phyloP scores from a whole-genome alignment of 495 filamentous ascomycete genomes.

The Talaromyces nanjingensis region DNA sequence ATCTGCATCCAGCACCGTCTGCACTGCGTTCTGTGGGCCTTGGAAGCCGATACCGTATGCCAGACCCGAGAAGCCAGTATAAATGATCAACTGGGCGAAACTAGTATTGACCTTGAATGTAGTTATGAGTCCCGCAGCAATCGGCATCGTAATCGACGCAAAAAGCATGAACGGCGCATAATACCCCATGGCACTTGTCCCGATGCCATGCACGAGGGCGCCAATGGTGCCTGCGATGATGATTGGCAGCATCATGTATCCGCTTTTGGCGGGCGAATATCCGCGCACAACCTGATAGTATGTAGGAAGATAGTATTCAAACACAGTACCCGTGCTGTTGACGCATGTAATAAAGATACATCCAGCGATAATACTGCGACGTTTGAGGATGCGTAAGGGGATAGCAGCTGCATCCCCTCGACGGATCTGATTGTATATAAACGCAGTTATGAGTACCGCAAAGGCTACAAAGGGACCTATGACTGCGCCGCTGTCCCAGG shows the following conservation, averaged over 20 bases:
- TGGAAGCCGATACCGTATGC: conserved; percentile 61
- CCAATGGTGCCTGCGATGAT: conserved; percentile 46
- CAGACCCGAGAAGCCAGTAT: conserved; percentile 51
- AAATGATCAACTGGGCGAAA: conserved; percentile 48
- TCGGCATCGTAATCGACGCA: conserved; percentile 36
- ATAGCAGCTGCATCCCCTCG: conserved; percentile 57
- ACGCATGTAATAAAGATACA: conserved; percentile 11
- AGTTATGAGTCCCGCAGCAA: conserved; percentile 55
- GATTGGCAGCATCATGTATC: conserved; percentile 46
- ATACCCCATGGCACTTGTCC: conserved; percentile 49
- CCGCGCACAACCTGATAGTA: conserved; percentile 50
- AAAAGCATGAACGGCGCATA: conserved; percentile 54
- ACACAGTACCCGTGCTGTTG: conserved; percentile 13
- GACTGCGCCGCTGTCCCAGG: conserved; percentile 43
- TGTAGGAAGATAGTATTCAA: conserved; percentile 34
- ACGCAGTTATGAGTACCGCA: conserved; percentile 42
- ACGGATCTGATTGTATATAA: conserved; percentile 49
- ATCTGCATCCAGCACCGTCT: conserved; percentile 43
- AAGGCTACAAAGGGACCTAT: conserved; percentile 50
- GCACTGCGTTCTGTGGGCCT: conserved; percentile 50
- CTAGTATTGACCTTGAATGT: conserved; percentile 42
- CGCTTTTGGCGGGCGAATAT: conserved; percentile 43
- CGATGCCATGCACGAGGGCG: conserved; percentile 42
- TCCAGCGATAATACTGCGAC: conserved; percentile 40
- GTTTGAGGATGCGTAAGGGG: conserved; percentile 51